A percentile compares a stretch with the other conserved stretches of the same genome.
Evolutionary conservation across 371 early-diverging fungal genomes (phyloP).

Genomic region (Mortierella polycephala): DNA sequence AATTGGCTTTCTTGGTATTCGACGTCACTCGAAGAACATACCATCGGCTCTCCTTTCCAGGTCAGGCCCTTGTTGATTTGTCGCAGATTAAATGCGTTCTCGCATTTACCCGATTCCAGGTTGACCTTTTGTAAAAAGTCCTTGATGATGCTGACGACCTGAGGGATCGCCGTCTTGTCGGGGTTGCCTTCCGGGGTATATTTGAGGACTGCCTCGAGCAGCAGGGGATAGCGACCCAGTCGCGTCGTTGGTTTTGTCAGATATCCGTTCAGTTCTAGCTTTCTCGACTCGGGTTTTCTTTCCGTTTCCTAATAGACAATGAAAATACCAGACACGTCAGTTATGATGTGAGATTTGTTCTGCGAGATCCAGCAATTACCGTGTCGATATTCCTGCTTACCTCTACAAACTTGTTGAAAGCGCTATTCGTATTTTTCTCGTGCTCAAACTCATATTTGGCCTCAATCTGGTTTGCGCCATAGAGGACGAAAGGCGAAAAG

Average conservation of each 20-base stretch:
- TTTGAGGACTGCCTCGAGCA: slow-evolving; percentile 88
- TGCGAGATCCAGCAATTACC: background rate
- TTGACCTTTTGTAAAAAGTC: slow-evolving; percentile 82
- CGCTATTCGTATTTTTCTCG: slow-evolving; percentile 75
- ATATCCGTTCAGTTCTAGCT: slow-evolving; percentile 84
- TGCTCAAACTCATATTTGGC: slow-evolving; percentile 85
- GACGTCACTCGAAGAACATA: slow-evolving; percentile 29
- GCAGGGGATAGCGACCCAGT: slow-evolving; percentile 88
- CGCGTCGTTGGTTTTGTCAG: slow-evolving; percentile 89
- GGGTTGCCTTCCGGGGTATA: slow-evolving; percentile 85
- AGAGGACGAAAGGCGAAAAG: slow-evolving; percentile 86
- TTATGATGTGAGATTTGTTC: background rate
- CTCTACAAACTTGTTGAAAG: slow-evolving; percentile 80
- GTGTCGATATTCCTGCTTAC: slow-evolving; percentile 43
- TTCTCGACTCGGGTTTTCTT: slow-evolving; percentile 80
- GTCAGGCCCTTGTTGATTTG: slow-evolving; percentile 63
- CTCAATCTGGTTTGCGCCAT: slow-evolving; percentile 89
- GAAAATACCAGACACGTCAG: background rate
- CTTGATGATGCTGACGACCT: slow-evolving; percentile 72
- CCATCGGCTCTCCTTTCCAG: slow-evolving; percentile 63
- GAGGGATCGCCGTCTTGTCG: slow-evolving; percentile 72
- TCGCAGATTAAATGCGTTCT: slow-evolving; percentile 78
- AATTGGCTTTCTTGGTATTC: background rate
- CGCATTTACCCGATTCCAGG: slow-evolving; percentile 84
- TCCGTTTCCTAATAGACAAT: slow-evolving; percentile 68